Percentiles rank a stretch among this genome's conserved stretches.
These are phyloP conservation scores for Sambucus nigra DNA, from an alignment of 129 eudicot genomes.

Conservation along the genomic window DNA sequence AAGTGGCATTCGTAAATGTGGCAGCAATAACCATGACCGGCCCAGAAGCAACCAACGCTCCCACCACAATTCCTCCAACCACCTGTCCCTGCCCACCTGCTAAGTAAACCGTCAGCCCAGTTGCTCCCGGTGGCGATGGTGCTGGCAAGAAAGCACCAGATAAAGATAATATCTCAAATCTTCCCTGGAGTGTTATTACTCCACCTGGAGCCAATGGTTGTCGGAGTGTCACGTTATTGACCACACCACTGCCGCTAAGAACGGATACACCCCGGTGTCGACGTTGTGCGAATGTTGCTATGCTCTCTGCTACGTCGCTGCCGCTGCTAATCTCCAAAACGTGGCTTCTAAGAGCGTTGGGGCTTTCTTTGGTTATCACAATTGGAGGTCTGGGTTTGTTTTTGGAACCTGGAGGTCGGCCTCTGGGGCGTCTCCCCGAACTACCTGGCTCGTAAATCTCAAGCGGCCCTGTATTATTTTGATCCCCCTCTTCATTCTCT, in stretches of 20 bases:
- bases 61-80: background rate
- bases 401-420: background rate
- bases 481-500: background rate
- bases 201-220: background rate
- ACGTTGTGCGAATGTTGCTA: background rate
- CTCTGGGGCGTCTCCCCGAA: constrained; percentile 3
- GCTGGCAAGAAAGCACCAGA: background rate
- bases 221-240: constrained; percentile 1
- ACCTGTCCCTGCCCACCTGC: background rate
- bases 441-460: background rate
- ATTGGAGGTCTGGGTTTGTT: constrained; percentile 3
- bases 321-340: background rate
- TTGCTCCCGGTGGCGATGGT: constrained; percentile 2
- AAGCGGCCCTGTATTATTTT: background rate
- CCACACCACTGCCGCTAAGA: constrained; percentile 3
- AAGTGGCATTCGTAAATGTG: background rate
- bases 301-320: background rate
- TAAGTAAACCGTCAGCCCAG: background rate
- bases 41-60: constrained; percentile 1
- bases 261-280: constrained; percentile 7
- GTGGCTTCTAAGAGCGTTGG: constrained; percentile 1
- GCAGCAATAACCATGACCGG: background rate
- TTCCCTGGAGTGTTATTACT: background rate
- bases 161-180: background rate
- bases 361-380: constrained; percentile 1